These are phyloP conservation scores for Phialocephala subalpina DNA, from an alignment of 2,329 filamentous ascomycete genomes.

Conservation along the genomic window DNA sequence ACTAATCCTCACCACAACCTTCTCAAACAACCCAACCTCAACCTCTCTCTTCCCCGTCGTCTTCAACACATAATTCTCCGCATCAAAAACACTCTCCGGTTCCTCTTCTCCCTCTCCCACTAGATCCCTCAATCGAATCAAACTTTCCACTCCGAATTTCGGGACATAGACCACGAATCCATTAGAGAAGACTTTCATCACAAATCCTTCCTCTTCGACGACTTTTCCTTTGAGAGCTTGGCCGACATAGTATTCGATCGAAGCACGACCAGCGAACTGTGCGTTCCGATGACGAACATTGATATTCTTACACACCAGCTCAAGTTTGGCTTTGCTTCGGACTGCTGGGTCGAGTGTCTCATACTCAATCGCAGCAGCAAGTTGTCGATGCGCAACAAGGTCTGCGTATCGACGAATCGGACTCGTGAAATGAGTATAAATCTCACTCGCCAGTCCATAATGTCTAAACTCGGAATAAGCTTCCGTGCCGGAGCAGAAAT, in stretches of 20 bases:
- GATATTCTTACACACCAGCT: constrained; percentile 97
- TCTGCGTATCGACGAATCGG: constrained; percentile 99
- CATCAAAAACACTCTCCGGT: constrained; percentile 84
- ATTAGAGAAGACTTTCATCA: constrained; percentile 98
- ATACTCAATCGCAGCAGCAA: constrained; percentile 95
- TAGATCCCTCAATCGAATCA: constrained; percentile 87
- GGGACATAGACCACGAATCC: constrained; percentile 97
- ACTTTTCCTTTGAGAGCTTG: constrained; percentile 85
- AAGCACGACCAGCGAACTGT: constrained; percentile 91
- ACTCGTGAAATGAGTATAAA: constrained; percentile 98
- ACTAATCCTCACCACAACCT: constrained; percentile 86
- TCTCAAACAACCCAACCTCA: constrained; percentile 86
- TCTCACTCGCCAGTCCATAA: constrained; percentile 94
- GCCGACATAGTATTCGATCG: constrained; percentile 97
- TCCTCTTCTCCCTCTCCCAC: constrained; percentile 75
- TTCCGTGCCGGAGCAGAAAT: constrained; percentile 95
- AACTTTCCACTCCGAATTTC: constrained; percentile 91
- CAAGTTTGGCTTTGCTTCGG: constrained; percentile 83
- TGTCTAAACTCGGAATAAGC: constrained; percentile 94
- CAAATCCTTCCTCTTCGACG: constrained; percentile 88
- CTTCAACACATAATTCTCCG: constrained; percentile 81
- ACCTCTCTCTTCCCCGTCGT: constrained; percentile 63
- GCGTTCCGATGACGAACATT: constrained; percentile 97
- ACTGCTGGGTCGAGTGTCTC: constrained; percentile 83
- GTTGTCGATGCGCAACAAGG: constrained; percentile 90